These are phyloP conservation scores for Calendula officinalis DNA, from an alignment of 129 eudicot genomes.

Conservation along the genomic window DNA sequence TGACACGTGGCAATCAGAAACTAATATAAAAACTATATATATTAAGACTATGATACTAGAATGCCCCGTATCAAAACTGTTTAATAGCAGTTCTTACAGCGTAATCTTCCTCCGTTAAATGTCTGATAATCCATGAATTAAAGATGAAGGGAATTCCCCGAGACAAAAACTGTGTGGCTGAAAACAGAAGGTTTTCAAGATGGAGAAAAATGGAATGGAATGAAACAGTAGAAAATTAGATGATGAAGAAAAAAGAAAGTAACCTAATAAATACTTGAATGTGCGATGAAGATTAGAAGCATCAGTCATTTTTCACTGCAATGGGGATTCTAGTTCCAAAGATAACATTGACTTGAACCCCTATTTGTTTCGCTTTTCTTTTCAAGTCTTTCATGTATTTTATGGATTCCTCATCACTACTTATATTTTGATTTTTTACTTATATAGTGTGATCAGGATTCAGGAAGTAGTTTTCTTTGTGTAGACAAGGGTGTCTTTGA, in stretches of 20 bases:
- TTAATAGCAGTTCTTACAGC: conserved; percentile 48
- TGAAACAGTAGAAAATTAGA: background rate
- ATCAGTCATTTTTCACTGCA: conserved; percentile 33
- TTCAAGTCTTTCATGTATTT: no score
- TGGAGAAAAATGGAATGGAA: background rate
- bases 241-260: background rate
- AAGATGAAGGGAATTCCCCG: conserved; percentile 93
- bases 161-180: conserved; percentile 95
- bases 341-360: conserved; percentile 1
- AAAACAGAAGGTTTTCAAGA: background rate
- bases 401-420: no score
- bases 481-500: no score
- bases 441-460: no score
- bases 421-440: no score
- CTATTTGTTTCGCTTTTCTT: no score
- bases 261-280: conserved; percentile 86
- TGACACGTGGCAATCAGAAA: no score
- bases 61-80: no score
- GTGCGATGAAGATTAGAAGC: conserved; percentile 81
- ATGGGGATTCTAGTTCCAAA: background rate
- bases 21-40: no score
- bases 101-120: conserved; percentile 71
- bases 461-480: no score
- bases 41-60: no score
- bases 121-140: conserved; percentile 92